A percentile compares a stretch with the other conserved stretches of the same genome.
These are phyloP conservation scores for Penicillium samsonianum DNA, from an alignment of 495 filamentous ascomycete species.

Conservation along the genomic window DNA sequence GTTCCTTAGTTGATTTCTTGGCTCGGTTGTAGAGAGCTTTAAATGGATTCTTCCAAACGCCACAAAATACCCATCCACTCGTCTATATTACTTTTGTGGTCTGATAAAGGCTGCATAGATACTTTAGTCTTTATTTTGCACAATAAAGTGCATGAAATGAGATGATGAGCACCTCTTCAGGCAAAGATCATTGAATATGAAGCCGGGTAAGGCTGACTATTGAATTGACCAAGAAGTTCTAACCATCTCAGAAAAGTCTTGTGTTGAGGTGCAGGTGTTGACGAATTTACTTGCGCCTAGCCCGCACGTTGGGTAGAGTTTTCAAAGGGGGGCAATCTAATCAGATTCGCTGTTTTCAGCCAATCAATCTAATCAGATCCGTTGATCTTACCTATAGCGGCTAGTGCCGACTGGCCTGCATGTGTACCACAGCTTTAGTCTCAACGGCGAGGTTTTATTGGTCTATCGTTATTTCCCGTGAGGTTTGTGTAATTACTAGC, in stretches of 20 bases:
- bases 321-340: conserved; percentile 21
- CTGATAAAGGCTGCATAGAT: neutral
- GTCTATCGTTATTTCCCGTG: neutral
- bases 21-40: neutral
- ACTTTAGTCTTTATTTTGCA: neutral
- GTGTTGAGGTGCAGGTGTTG: neutral
- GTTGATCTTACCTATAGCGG: conserved; percentile 3
- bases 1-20: conserved; percentile 8
- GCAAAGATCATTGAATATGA: neutral
- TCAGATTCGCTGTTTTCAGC: conserved; percentile 14
- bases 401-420: neutral
- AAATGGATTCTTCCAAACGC: neutral
- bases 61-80: conserved; percentile 1
- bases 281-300: neutral
- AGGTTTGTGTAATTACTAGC: neutral
- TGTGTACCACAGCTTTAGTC: neutral
- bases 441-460: neutral
- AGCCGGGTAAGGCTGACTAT: conserved; percentile 4
- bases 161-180: neutral
- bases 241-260: conserved; percentile 1
- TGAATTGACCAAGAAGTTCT: neutral
- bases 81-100: neutral
- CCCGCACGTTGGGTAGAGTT: conserved; percentile 4
- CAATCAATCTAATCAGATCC: conserved; percentile 29
- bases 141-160: neutral